phyloP scores from a whole-genome alignment of 2,329 filamentous ascomycete species.

The Aspergillus sclerotialis region DNA sequence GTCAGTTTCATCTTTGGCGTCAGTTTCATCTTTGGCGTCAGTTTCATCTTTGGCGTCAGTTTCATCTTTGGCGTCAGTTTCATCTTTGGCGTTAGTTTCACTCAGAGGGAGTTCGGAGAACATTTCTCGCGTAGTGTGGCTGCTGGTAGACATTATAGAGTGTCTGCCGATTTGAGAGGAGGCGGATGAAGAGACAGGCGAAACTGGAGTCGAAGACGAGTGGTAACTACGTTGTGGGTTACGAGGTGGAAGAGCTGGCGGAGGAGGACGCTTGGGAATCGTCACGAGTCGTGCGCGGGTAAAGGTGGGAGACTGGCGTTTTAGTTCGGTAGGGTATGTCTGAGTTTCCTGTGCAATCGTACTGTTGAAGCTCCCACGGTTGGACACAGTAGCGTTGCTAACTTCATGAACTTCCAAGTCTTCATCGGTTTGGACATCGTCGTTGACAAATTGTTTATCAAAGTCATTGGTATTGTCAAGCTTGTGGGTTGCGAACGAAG shows the following conservation, averaged over 20 bases:
- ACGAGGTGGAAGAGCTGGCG: constrained; percentile 69
- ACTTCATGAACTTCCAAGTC: constrained; percentile 37
- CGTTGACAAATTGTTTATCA: constrained; percentile 7
- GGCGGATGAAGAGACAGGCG: constrained; percentile 17
- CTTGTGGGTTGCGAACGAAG: constrained; percentile 14
- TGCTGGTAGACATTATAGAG: constrained; percentile 15
- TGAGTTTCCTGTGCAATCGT: constrained; percentile 24
- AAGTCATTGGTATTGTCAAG: constrained; percentile 8
- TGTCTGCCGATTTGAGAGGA: constrained; percentile 17
- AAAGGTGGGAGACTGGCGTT: constrained; percentile 59
- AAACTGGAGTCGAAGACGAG: constrained; percentile 16
- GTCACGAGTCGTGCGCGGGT: constrained; percentile 74
- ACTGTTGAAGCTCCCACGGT: constrained; percentile 34
- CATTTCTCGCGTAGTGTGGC: constrained; percentile 12
- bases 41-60: constrained; percentile 4
- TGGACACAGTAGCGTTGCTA: constrained; percentile 47
- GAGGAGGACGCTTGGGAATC: constrained; percentile 66
- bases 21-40: neutral
- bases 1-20: too few relatives aligned
- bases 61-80: neutral
- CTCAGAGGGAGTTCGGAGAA: constrained; percentile 11
- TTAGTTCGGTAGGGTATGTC: constrained; percentile 47
- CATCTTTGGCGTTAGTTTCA: constrained; percentile 5
- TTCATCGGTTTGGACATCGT: constrained; percentile 15
- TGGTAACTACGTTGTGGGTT: constrained; percentile 49